These are phyloP conservation scores for Solanum aculeatissimum DNA, from an alignment of 305 asterid species.

Conservation along the genomic window DNA sequence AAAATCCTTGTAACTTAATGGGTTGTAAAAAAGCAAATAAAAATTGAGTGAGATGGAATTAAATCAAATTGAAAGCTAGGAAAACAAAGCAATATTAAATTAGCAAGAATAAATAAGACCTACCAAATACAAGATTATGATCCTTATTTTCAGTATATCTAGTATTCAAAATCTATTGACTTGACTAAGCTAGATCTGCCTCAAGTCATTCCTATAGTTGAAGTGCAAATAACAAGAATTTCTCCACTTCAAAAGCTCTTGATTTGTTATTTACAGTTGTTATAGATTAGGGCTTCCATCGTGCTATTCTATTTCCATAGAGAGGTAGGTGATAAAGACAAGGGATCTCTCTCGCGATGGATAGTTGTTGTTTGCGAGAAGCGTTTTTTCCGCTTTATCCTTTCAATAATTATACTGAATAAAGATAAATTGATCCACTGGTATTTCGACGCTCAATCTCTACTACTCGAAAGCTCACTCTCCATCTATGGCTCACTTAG, in stretches of 20 bases:
- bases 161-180: not conserved
- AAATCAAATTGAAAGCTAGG: not conserved
- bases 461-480: no score
- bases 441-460: no score
- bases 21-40: not conserved
- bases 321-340: not conserved
- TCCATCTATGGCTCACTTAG: no score
- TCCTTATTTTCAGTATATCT: not conserved
- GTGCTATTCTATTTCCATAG: not conserved
- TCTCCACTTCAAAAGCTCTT: not conserved
- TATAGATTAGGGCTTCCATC: not conserved
- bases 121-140: not conserved
- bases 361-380: not conserved
- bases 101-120: not conserved
- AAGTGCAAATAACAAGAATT: not conserved
- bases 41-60: not conserved
- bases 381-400: no score
- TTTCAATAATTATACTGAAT: no score
- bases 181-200: not conserved
- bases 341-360: not conserved
- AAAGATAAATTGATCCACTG: no score
- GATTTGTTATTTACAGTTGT: not conserved
- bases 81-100: not conserved
- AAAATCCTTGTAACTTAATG: no score
- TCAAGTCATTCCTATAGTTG: not conserved